These are phyloP conservation scores for Geotrichum cucujoidarum DNA, from an alignment of 1,139 yeast genomes.

Conservation along the genomic window DNA sequence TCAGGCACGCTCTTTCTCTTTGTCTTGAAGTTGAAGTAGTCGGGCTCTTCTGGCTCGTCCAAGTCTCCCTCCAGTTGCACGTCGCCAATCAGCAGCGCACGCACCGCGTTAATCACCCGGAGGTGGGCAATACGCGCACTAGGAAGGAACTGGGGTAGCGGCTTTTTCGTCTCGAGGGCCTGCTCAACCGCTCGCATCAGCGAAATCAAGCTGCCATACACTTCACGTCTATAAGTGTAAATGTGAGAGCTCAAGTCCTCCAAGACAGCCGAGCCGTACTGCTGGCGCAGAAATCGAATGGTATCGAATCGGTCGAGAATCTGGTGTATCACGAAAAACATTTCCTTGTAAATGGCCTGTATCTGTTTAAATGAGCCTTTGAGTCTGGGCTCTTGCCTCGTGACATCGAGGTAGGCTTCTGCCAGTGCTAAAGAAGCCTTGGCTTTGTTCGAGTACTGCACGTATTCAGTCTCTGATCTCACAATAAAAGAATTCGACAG, in stretches of 20 bases:
- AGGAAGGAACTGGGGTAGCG: constrained; percentile 48
- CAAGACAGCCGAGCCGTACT: constrained; percentile 45
- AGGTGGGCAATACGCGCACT: constrained; percentile 47
- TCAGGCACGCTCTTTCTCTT: constrained; percentile 16
- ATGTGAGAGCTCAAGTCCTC: constrained; percentile 44
- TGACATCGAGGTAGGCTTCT: constrained; percentile 39
- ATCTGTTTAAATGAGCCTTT: constrained; percentile 44
- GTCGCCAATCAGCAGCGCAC: constrained; percentile 32
- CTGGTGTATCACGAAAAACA: constrained; percentile 44
- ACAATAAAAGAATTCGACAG: constrained; percentile 27
- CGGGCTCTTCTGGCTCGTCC: constrained; percentile 10
- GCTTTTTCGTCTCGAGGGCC: constrained; percentile 42
- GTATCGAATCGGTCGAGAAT: constrained; percentile 47
- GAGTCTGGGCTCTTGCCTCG: constrained; percentile 46
- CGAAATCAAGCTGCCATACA: constrained; percentile 40
- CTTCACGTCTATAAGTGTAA: constrained; percentile 44
- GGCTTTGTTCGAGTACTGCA: constrained; percentile 36
- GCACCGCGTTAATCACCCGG: constrained; percentile 43
- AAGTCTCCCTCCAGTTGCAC: constrained; percentile 8
- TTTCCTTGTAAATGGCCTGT: constrained; percentile 41
- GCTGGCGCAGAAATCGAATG: constrained; percentile 41
- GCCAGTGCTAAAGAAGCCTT: constrained; percentile 42
- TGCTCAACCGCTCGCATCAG: constrained; percentile 42
- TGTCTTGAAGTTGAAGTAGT: constrained; percentile 4
- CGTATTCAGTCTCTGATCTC: constrained; percentile 32